Evolutionary conservation across 345 rosid species (phyloP), one percentile per base, ranked within the genome.

Genomic region (Rhizophora apiculata): DNA sequence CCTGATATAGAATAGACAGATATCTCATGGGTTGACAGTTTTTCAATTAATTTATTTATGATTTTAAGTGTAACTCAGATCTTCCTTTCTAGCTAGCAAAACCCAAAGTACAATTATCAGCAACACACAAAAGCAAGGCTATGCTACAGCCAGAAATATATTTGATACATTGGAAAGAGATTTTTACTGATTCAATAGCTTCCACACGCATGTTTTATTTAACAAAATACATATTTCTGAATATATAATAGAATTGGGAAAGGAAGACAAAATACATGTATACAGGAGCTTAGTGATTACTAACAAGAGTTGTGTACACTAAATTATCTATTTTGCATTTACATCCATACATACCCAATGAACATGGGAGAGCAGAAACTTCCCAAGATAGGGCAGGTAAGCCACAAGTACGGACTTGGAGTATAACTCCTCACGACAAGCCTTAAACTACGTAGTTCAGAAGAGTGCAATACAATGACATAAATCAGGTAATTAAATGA

Each of bases 241-340:
- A 22, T 6, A 15, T 56, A 20, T 20, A 22, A 56, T 56, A 27
- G 60, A 56, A 56, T 56, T 22, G 60, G 60, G 16, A 56, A 27
- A 56, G 60, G 29, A 56, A 27, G n/a, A 56, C 30, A 56, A 56
- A 22, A 56, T 22, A 56, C 57, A n/a, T 53, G 57, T 7, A 53
- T 56, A 21, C 16, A 56, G 30, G 30, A 56, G 60, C 18, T 6
- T 22, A 56, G 16, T 0, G 18, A 56, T 43, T 13, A 43, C 48
- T 43, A 27, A 56, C 60, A 16, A 56, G 6, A 22, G 11, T 58
- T 18, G 74, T 55, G 48, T 68, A 65, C 62, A 61, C 56, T 34
- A 34, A 34, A 7, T 8, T 7, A 34, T 34, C 37, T 34, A 72
- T 55, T 59, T 34, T 74, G 76, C 79, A 70, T 56, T 80, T 67